Conservation (phyloP, 2,329 filamentous ascomycete genomes). For the Epichloe scottii region DNA sequence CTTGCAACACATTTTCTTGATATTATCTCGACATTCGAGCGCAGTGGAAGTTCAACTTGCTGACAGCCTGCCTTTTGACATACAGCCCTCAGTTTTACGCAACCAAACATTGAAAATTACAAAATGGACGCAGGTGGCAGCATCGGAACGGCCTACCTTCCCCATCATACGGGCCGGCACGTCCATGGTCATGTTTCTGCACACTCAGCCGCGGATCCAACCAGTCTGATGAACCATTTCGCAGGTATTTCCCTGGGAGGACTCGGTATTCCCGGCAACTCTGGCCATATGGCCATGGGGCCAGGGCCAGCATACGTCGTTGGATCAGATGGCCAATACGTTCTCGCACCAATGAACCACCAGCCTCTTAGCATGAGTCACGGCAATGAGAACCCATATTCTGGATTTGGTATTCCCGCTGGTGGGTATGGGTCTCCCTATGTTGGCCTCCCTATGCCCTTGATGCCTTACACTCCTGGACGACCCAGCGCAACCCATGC, state of each 20-base stretch:
- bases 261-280: slow-evolving; percentile 20
- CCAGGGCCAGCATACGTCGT: slow-evolving; percentile 25
- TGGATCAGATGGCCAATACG: slow-evolving; percentile 25
- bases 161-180: slow-evolving; percentile 17
- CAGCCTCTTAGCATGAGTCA: slow-evolving; percentile 24
- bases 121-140: slow-evolving; percentile 25
- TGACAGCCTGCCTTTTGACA: background rate
- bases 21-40: background rate
- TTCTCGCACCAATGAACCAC: slow-evolving; percentile 23
- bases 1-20: background rate
- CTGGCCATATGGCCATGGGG: slow-evolving; percentile 19
- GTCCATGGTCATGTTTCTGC: slow-evolving; percentile 18
- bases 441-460: slow-evolving; percentile 23
- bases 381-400: slow-evolving; percentile 21
- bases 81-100: slow-evolving; percentile 22
- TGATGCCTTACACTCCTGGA: slow-evolving; percentile 42
- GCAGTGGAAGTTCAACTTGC: background rate
- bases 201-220: slow-evolving; percentile 19
- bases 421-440: slow-evolving; percentile 25
- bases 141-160: slow-evolving; percentile 19
- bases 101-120: slow-evolving; percentile 14
- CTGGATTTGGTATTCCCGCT: slow-evolving; percentile 18
- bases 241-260: slow-evolving; percentile 25
- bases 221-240: slow-evolving; percentile 22
- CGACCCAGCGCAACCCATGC: slow-evolving; percentile 31